Evolutionary conservation across 305 asterid species (phyloP).

Genomic region (Fraxinus platypoda): DNA sequence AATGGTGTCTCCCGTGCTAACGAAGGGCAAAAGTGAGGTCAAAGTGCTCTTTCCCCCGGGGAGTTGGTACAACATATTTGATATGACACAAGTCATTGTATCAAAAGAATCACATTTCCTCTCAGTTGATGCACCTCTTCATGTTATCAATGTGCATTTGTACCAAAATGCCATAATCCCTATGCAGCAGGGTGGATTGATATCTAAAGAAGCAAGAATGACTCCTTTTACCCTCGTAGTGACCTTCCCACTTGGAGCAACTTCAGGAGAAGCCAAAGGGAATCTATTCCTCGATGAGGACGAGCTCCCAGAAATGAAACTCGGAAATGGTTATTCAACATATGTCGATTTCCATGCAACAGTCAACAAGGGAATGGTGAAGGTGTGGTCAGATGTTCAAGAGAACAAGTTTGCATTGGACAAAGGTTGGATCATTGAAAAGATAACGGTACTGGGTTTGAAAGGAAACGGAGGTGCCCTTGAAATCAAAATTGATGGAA

Average conservation of each 20-base stretch:
- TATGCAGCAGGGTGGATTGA: conserved; percentile 79
- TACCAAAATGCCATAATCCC: conserved; percentile 74
- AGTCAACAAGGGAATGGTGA: conserved; percentile 38
- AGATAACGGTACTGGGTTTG: conserved; percentile 61
- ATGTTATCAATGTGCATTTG: conserved; percentile 77
- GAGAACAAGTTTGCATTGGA: conserved; percentile 66
- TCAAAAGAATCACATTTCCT: conserved; percentile 50
- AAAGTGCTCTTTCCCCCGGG: conserved; percentile 69
- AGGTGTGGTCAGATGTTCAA: conserved; percentile 73
- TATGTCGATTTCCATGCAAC: conserved; percentile 60
- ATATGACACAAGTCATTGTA: conserved; percentile 60
- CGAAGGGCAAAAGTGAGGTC: conserved; percentile 46
- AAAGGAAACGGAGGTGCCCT: conserved; percentile 37
- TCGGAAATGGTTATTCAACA: conserved; percentile 64
- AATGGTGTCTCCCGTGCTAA: conserved; percentile 82
- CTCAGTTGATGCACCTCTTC: conserved; percentile 59
- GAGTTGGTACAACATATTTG: conserved; percentile 71
- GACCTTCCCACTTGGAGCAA: conserved; percentile 61
- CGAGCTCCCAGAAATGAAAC: conserved; percentile 74
- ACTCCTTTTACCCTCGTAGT: conserved; percentile 70
- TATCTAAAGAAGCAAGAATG: conserved; percentile 67
- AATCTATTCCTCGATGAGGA: conserved; percentile 67
- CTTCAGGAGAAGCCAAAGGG: conserved; percentile 55
- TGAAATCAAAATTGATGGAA: conserved; percentile 51
- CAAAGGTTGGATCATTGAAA: conserved; percentile 72